These are phyloP conservation scores for Lichenothelia convexa DNA, from an alignment of 495 filamentous ascomycete genomes.

Conservation along the genomic window DNA sequence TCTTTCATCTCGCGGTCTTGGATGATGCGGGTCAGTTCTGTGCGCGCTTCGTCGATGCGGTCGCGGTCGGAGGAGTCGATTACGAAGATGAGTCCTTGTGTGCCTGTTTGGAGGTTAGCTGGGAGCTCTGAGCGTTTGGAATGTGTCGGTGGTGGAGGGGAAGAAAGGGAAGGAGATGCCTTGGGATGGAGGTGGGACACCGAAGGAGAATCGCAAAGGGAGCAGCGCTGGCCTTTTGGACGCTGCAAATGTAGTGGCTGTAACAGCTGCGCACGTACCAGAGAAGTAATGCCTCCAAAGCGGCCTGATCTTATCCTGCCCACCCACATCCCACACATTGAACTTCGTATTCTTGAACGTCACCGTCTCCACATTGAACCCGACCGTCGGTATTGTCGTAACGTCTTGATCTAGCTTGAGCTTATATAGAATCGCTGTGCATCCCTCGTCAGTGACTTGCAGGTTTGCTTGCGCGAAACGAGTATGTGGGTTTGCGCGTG, in stretches of 20 bases:
- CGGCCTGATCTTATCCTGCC: slow-evolving; percentile 97
- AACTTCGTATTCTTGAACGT: slow-evolving; percentile 99
- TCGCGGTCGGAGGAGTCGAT: slow-evolving; percentile 79
- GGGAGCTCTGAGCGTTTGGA: too few relatives aligned
- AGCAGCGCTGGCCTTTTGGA: too few relatives aligned
- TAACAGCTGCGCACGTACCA: slow-evolving; percentile 47
- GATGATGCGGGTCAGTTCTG: slow-evolving; percentile 86
- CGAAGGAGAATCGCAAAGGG: too few relatives aligned
- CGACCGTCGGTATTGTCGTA: slow-evolving; percentile 97
- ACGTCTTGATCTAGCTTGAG: slow-evolving; percentile 95
- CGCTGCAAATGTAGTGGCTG: too few relatives aligned
- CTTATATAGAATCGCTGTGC: slow-evolving; percentile 87
- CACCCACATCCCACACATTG: slow-evolving; percentile 98
- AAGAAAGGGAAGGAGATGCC: too few relatives aligned
- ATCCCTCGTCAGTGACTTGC: neutral
- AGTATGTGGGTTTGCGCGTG: neutral
- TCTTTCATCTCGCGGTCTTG: slow-evolving; percentile 98
- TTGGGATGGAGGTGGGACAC: too few relatives aligned
- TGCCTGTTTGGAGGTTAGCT: slow-evolving; percentile 38
- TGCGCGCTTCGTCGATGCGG: slow-evolving; percentile 75
- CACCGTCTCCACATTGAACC: slow-evolving; percentile 99
- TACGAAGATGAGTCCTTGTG: slow-evolving; percentile 94
- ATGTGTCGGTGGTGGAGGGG: too few relatives aligned
- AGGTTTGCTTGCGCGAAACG: neutral
- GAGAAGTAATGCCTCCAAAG: slow-evolving; percentile 98